Conservation (phyloP, 306 rosid genomes). For the Psophocarpus tetragonolobus region DNA sequence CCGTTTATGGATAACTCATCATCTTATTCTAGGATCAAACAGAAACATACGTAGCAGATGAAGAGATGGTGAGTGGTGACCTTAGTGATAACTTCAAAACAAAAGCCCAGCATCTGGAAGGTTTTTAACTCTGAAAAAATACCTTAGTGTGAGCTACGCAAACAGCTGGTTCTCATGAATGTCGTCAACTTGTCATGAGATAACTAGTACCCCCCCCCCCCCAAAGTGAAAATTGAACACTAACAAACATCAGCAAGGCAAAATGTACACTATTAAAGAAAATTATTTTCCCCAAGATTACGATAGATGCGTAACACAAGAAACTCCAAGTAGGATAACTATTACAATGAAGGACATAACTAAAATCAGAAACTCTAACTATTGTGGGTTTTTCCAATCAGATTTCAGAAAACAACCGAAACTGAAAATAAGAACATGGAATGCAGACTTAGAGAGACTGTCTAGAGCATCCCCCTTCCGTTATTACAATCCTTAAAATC, state of each 20-base stretch:
- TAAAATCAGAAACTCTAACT: background rate
- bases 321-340: background rate
- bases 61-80: too few species aligned
- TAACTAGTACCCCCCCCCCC: background rate
- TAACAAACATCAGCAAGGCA: background rate
- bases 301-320: background rate
- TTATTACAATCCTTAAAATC: conserved; percentile 43
- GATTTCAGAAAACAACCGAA: background rate
- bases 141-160: background rate
- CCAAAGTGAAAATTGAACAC: background rate
- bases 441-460: background rate
- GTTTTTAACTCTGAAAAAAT: background rate
- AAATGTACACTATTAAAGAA: background rate
- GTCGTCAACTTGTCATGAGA: background rate
- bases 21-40: background rate
- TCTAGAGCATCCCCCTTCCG: conserved; percentile 26
- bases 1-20: background rate
- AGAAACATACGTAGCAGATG: too few species aligned
- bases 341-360: background rate
- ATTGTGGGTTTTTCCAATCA: background rate
- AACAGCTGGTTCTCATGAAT: background rate
- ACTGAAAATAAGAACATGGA: conserved; percentile 8
- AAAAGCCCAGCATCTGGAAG: background rate
- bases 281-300: background rate
- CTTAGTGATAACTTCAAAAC: too few species aligned